A percentile compares a stretch with the other conserved stretches of the same genome.
These are phyloP conservation scores for Aspergillus glaucus DNA, from an alignment of 2,329 filamentous ascomycete genomes.

Conservation along the genomic window DNA sequence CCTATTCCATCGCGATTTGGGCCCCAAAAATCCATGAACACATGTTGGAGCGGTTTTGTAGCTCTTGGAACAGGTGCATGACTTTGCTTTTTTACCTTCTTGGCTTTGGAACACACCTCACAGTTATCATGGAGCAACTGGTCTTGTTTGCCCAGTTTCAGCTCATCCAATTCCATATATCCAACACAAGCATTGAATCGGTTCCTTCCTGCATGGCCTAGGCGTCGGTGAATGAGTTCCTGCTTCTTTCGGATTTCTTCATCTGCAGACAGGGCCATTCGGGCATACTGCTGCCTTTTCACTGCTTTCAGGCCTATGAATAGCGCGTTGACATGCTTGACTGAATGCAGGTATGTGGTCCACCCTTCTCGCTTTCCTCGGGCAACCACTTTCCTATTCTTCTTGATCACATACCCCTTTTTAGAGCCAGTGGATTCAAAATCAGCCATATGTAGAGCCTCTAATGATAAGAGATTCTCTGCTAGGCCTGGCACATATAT, in stretches of 20 bases:
- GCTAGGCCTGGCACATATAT: too few relatives aligned
- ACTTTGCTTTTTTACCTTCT: background rate
- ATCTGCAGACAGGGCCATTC: background rate
- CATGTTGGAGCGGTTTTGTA: background rate
- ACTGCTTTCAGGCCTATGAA: too few relatives aligned
- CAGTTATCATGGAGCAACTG: background rate
- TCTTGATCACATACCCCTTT: background rate
- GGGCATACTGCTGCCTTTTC: too few relatives aligned
- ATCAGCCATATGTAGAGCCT: too few relatives aligned
- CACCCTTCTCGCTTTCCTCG: background rate
- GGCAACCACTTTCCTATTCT: background rate
- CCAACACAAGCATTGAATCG: background rate
- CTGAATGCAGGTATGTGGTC: background rate
- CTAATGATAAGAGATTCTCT: too few relatives aligned
- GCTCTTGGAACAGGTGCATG: background rate
- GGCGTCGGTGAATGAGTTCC: background rate
- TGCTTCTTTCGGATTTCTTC: background rate
- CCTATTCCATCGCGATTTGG: background rate
- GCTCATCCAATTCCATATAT: background rate
- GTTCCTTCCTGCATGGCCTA: background rate
- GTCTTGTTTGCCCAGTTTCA: background rate
- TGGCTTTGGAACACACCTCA: background rate
- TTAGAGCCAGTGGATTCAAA: background rate
- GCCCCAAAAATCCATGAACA: background rate
- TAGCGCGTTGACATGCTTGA: background rate